A percentile compares a stretch with the other conserved stretches of the same genome.
Conservation (phyloP, 805 yeast species). For the Metschnikowia kunwiensis region DNA sequence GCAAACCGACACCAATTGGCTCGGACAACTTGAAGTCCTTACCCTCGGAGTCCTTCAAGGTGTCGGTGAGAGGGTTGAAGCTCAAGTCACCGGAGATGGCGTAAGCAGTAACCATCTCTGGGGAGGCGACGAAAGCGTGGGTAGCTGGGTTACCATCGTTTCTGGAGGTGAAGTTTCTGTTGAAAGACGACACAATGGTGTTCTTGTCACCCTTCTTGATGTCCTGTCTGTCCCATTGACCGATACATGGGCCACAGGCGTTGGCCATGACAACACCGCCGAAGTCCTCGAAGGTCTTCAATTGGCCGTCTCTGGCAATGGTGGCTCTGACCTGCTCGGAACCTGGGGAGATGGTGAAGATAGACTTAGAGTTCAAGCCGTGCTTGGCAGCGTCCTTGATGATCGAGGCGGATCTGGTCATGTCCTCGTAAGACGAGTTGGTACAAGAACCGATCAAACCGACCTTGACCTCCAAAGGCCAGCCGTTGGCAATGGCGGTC, state of each 20-base stretch:
- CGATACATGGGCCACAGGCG: constrained; percentile 99
- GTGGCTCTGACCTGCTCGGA: constrained; percentile 98
- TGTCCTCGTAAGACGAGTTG: constrained; percentile 96
- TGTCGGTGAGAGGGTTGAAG: constrained; percentile 93
- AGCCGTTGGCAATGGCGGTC: constrained; percentile 76
- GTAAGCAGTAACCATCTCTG: constrained; percentile 93
- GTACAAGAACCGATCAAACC: constrained; percentile 99
- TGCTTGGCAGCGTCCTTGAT: constrained; percentile 85
- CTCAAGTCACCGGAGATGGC: constrained; percentile 95
- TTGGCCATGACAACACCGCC: constrained; percentile 95
- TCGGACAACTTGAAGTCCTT: constrained; percentile 84
- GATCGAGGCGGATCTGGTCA: constrained; percentile 94
- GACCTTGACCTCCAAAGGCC: constrained; percentile 92
- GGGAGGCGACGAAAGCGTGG: constrained; percentile 95
- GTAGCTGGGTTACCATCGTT: constrained; percentile 98
- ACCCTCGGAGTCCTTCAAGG: constrained; percentile 84
- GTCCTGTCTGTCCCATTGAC: constrained; percentile 97
- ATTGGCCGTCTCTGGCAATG: constrained; percentile 92
- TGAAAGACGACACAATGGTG: constrained; percentile 95
- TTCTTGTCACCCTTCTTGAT: constrained; percentile 91
- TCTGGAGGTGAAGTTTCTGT: constrained; percentile 97
- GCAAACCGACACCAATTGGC: constrained; percentile 90
- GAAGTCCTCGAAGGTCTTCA: constrained; percentile 80
- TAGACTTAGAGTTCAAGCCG: constrained; percentile 88
- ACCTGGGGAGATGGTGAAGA: constrained; percentile 95